Conservation (phyloP, 306 rosid species). For the Glycine soja region DNA sequence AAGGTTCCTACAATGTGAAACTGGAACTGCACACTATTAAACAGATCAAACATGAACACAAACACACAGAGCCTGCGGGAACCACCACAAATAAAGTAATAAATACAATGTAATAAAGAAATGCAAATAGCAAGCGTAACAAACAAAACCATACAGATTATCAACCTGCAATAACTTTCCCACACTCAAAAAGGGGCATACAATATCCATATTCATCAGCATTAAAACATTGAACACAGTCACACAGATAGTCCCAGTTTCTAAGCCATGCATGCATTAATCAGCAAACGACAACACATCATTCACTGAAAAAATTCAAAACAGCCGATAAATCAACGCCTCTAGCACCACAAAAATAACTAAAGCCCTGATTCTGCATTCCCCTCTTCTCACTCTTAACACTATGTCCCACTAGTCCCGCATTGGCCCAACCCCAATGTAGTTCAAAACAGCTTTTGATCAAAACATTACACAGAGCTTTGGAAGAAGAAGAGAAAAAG, state of each 20-base stretch:
- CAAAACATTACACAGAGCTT: too few relatives aligned
- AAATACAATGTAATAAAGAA: too few relatives aligned
- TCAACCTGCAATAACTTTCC: constrained; percentile 11
- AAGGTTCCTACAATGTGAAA: constrained; percentile 8
- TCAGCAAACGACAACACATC: not conserved
- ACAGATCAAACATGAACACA: constrained; percentile 7
- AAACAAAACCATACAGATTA: not conserved
- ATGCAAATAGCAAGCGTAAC: too few relatives aligned
- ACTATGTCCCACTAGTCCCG: too few relatives aligned
- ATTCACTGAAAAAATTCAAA: not conserved
- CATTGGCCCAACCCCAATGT: too few relatives aligned
- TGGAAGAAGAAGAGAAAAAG: too few relatives aligned
- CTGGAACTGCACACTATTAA: not conserved
- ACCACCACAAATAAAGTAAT: too few relatives aligned
- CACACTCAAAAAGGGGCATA: not conserved
- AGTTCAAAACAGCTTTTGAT: too few relatives aligned
- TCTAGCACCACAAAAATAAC: not conserved
- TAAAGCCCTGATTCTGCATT: too few relatives aligned
- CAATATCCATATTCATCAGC: not conserved
- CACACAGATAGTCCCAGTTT: too few relatives aligned
- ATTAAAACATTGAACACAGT: too few relatives aligned
- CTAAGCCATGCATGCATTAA: constrained; percentile 3
- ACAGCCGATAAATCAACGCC: constrained; percentile 26
- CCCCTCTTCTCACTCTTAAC: too few relatives aligned
- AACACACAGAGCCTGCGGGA: not conserved